Conservation (phyloP, 2,329 filamentous ascomycete species). For the Thielaviopsis populi region DNA sequence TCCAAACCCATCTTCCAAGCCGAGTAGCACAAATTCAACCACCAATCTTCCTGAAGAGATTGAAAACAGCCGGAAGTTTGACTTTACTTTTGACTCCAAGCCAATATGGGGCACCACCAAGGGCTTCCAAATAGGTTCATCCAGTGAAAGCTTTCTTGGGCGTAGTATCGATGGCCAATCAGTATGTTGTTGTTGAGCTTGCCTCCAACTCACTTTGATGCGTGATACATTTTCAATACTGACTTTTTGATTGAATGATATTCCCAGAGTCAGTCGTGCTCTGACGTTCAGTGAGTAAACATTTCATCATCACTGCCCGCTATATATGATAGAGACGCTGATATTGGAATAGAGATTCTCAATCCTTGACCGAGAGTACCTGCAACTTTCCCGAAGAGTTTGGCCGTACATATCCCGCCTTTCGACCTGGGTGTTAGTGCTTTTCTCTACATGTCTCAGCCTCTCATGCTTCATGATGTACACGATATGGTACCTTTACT, state of each 20-base stretch:
- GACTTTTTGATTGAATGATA: neutral
- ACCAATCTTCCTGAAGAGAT: neutral
- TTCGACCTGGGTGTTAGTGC: slow-evolving; percentile 32
- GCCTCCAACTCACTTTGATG: neutral
- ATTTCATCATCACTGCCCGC: neutral
- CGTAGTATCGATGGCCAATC: slow-evolving; percentile 21
- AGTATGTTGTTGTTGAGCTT: neutral
- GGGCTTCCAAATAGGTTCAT: slow-evolving; percentile 19
- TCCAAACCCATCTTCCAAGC: neutral
- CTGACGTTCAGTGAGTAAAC: neutral
- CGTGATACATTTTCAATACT: neutral
- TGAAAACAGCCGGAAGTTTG: slow-evolving; percentile 18
- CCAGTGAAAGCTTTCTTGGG: slow-evolving; percentile 23
- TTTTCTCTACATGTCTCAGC: neutral
- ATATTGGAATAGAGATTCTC: slow-evolving; percentile 20
- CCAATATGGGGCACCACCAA: neutral
- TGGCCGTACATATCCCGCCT: slow-evolving; percentile 34
- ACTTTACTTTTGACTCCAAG: slow-evolving; percentile 25
- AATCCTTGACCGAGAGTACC: slow-evolving; percentile 30
- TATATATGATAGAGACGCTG: neutral
- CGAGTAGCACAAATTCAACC: neutral
- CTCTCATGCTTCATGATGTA: neutral
- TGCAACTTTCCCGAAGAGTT: slow-evolving; percentile 29
- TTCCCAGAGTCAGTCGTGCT: neutral
- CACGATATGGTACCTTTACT: neutral